Percentiles rank a stretch among this genome's conserved stretches.
phyloP scores from a whole-genome alignment of 202 grass and related monocot species.

The Zizania palustris region DNA sequence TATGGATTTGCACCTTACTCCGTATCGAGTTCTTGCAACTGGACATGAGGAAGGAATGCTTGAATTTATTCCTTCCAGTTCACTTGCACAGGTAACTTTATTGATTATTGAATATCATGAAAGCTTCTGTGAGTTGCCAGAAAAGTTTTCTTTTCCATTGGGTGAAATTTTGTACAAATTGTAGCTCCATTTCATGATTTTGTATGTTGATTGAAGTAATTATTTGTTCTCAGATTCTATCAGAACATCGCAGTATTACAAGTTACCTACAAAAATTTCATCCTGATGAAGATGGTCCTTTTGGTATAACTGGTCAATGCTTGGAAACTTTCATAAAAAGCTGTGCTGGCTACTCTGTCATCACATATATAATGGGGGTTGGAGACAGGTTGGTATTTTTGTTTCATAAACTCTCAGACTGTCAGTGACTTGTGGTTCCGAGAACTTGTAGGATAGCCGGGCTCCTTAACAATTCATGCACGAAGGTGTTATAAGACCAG shows the following conservation, averaged over 20 bases:
- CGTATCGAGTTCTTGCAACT: conserved; percentile 96
- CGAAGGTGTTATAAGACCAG: background rate
- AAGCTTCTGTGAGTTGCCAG: conserved; percentile 6
- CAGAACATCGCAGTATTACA: conserved; percentile 94
- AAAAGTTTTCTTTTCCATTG: conserved; percentile 25
- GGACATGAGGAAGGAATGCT: conserved; percentile 97
- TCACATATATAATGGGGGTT: conserved; percentile 97
- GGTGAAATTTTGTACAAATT: conserved; percentile 27
- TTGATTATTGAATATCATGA: conserved; percentile 8
- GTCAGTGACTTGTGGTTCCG: conserved; percentile 22
- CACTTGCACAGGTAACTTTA: conserved; percentile 86
- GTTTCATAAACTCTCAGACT: background rate
- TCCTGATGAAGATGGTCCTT: conserved; percentile 92
- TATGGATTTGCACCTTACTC: conserved; percentile 94
- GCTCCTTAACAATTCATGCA: background rate
- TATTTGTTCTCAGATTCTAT: conserved; percentile 76
- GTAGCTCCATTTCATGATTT: conserved; percentile 39
- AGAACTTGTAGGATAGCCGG: conserved; percentile 20
- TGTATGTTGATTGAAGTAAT: conserved; percentile 37
- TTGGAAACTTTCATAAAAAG: conserved; percentile 99
- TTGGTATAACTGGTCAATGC: conserved; percentile 94
- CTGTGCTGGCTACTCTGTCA: conserved; percentile 97
- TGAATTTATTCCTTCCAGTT: conserved; percentile 93
- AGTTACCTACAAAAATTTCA: conserved; percentile 93
- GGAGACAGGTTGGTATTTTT: conserved; percentile 73